Base-by-base conservation (phyloP, 352 stramenopile species). In the Thalassiosira hispida region DNA sequence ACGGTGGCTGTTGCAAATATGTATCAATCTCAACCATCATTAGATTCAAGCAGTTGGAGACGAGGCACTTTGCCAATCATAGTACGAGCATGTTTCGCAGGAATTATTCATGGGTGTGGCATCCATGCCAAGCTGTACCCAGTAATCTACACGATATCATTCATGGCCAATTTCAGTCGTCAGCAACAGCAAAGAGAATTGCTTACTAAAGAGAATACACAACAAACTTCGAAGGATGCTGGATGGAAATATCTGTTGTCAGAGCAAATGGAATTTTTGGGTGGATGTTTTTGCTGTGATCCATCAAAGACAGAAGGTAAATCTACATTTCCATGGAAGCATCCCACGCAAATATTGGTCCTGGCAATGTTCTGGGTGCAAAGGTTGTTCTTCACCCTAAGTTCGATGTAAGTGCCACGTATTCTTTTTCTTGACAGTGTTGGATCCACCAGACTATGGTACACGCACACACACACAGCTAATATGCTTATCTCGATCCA, bases 111-210 rank as follows among this genome's bases (percentile, higher is more conserved):
- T 86, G 97, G 96, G 2, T 91, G 98, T 35, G 97, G 96, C 0
- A 96, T 99, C 31, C 97, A 99, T 83, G 95, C 98, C 77, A 98
- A 98, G 84, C 96, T 99, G 14, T 99, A 99, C 78, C 98, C 98
- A 4, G 97, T 99, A 35, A 97, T 99, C 73, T 99, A 99, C 79
- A 90, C 89, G 16, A 73, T 93, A 35, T 87, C 87, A 0, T 95
- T 94, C 68, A 90, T 93, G 83, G 79, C 81, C 2, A 84, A 81
- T 66, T 79, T 90, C 40, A 74, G 69, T 49, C 64, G 51, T 55
- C 70, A 72, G 57, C 35, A 84, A 27, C 75, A 79, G 57, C 61
- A 42, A 1, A 20, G 33, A 16, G 40, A 22, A 31, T 18, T 49
- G 35, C 12, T 9, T 64, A 42, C 2, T 44, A 29, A 11, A 29